Conservation (phyloP, 2,329 filamentous ascomycete species). For the Hypoxylon rubiginosum region DNA sequence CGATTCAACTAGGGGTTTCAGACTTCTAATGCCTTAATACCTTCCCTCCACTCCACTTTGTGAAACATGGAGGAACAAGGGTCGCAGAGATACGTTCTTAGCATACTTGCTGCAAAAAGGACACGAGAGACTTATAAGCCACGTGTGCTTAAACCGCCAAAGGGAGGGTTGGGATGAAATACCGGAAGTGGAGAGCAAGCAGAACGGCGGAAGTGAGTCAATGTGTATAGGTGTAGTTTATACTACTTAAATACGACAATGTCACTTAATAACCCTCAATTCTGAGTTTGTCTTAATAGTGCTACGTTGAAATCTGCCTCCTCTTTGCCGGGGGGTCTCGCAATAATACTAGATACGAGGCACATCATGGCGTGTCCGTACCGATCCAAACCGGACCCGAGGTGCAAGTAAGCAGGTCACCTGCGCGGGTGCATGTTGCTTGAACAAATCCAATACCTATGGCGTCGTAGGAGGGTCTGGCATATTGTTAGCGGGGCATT, state of each 20-base stretch:
- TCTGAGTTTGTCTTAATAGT: neutral
- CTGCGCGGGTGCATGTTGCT: slow-evolving; percentile 48
- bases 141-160: neutral
- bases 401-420: slow-evolving; percentile 50
- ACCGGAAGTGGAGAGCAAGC: neutral
- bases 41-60: neutral
- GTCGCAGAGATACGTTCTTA: neutral
- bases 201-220: neutral
- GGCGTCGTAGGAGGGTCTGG: slow-evolving; percentile 45
- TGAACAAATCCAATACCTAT: slow-evolving; percentile 52
- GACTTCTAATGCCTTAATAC: neutral
- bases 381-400: slow-evolving; percentile 52
- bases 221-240: neutral
- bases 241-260: neutral
- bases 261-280: neutral
- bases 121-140: neutral
- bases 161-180: neutral
- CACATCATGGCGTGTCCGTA: neutral
- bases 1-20: neutral
- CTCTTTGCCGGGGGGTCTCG: neutral
- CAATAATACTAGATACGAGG: neutral
- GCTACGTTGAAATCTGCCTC: neutral
- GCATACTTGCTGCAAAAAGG: neutral
- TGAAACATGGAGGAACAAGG: neutral
- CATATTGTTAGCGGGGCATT: slow-evolving; percentile 8